These are phyloP conservation scores for Leishmania tarentolae DNA, from an alignment of 208 protist genomes.

Conservation along the genomic window DNA sequence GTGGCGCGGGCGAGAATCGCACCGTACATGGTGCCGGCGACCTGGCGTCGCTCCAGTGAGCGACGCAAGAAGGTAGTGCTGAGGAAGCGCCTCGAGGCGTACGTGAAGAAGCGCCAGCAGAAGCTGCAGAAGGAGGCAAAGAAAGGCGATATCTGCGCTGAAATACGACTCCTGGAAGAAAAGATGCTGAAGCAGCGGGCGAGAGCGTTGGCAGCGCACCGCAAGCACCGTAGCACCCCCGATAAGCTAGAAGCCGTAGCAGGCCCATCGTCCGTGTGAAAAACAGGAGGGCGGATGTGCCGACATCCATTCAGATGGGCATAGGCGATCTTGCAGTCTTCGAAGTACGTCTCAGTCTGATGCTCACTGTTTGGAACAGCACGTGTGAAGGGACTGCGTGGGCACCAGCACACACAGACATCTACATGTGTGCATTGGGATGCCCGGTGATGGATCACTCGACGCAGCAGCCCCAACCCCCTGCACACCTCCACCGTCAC, in stretches of 20 bases:
- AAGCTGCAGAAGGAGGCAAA: conserved; percentile 17
- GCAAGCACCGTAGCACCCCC: not conserved
- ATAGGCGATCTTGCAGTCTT: not conserved
- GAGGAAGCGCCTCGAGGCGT: conserved; percentile 28
- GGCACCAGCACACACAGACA: not conserved
- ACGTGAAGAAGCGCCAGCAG: conserved; percentile 19
- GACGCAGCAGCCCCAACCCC: not conserved
- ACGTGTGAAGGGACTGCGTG: not conserved
- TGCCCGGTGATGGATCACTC: not conserved
- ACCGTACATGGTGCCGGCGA: conserved; percentile 66
- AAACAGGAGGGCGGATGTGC: not conserved
- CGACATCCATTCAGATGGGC: not conserved
- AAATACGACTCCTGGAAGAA: conserved; percentile 33
- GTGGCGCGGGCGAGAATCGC: conserved; percentile 46
- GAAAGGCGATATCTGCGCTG: conserved; percentile 20
- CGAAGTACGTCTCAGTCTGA: not conserved
- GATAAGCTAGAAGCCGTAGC: too few relatives aligned
- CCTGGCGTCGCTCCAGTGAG: conserved; percentile 49
- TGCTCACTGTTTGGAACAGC: not conserved
- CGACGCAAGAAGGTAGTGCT: conserved; percentile 56
- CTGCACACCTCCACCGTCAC: not conserved
- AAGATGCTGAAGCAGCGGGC: conserved; percentile 23
- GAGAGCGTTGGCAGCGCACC: conserved; percentile 10
- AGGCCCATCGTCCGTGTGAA: not conserved
- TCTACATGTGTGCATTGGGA: not conserved